phyloP scores from a whole-genome alignment of 805 yeast genomes.

The Candida awuae region DNA sequence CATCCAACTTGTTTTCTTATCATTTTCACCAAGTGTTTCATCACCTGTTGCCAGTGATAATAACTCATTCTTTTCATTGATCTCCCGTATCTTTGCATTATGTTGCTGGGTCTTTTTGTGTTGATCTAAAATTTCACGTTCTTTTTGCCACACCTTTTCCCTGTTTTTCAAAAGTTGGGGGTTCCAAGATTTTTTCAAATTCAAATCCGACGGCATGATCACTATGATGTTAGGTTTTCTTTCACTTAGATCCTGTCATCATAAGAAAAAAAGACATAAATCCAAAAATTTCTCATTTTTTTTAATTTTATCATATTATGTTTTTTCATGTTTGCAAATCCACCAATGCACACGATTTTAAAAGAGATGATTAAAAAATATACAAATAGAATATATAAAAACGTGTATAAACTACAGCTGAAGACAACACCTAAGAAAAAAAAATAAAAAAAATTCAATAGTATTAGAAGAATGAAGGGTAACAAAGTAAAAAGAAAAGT shows the following conservation, averaged over 20 bases:
- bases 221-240: too few species aligned
- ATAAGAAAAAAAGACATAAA: slow-evolving; percentile 2
- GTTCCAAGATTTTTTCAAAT: slow-evolving; percentile 93
- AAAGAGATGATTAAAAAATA: too few species aligned
- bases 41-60: slow-evolving; percentile 28
- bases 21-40: slow-evolving; percentile 28
- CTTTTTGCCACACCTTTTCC: slow-evolving; percentile 75
- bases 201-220: slow-evolving; percentile 74
- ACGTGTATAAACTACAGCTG: too few species aligned
- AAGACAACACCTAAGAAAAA: too few species aligned
- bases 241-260: background rate
- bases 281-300: too few species aligned
- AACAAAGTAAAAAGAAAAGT: too few species aligned
- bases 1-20: slow-evolving; percentile 68
- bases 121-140: slow-evolving; percentile 70
- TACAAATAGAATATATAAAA: too few species aligned
- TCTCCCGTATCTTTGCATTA: slow-evolving; percentile 54
- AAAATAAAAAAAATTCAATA: too few species aligned
- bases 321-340: too few species aligned
- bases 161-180: slow-evolving; percentile 82
- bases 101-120: slow-evolving; percentile 55
- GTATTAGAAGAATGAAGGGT: too few species aligned
- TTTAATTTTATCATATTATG: too few species aligned
- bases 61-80: slow-evolving; percentile 52
- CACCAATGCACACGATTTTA: too few species aligned